These are phyloP conservation scores for Magnolia sinica DNA, from an alignment of 164 flowering plant genomes.

Conservation along the genomic window DNA sequence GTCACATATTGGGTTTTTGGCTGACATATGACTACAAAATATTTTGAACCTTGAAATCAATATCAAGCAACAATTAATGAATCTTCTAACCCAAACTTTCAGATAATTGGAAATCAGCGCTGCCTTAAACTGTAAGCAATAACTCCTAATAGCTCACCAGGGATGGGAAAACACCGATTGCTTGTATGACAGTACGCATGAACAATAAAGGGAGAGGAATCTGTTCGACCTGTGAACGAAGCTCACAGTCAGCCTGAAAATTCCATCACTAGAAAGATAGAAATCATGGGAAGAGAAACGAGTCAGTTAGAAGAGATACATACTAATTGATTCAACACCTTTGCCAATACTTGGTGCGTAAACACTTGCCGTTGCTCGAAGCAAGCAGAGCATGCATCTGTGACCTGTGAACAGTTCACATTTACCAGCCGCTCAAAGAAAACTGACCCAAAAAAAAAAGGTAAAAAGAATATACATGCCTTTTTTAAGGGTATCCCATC, in stretches of 20 bases:
- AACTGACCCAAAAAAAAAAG: neutral
- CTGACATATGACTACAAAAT: neutral
- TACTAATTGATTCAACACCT: conserved; percentile 93
- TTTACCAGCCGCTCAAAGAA: conserved; percentile 5
- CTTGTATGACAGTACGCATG: conserved; percentile 96
- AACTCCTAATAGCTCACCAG: conserved; percentile 54
- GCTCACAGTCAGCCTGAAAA: conserved; percentile 10
- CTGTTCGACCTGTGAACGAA: conserved; percentile 78
- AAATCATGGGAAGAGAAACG: neutral
- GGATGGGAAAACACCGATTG: conserved; percentile 89
- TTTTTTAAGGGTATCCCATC: conserved; percentile 90
- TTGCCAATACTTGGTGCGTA: conserved; percentile 93
- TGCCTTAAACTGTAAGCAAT: neutral
- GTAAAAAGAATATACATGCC: conserved; percentile 29
- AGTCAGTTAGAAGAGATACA: conserved; percentile 18
- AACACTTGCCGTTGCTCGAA: conserved; percentile 81
- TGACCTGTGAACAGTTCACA: conserved; percentile 51
- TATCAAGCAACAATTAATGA: neutral
- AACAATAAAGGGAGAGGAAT: conserved; percentile 92
- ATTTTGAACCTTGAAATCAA: neutral
- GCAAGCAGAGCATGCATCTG: conserved; percentile 98
- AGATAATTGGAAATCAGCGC: neutral
- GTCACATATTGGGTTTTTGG: no score
- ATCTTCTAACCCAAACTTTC: neutral
- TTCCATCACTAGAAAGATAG: neutral